Evolutionary conservation across 805 yeast genomes (phyloP).

Genomic region (Yarrowia bubula): DNA sequence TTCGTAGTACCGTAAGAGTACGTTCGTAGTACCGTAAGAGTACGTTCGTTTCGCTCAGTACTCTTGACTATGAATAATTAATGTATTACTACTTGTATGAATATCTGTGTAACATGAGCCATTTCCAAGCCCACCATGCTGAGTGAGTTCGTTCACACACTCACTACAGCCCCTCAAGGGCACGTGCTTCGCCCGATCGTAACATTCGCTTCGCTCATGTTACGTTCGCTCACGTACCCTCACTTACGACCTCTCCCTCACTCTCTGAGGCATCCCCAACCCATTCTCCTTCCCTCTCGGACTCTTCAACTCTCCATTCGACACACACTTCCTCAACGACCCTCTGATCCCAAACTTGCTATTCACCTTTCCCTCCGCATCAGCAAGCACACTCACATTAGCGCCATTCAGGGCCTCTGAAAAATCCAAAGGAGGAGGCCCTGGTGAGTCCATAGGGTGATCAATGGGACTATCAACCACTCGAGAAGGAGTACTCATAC

Average conservation of each 20-base stretch:
- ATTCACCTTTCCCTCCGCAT: neutral
- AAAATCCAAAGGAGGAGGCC: constrained; percentile 10
- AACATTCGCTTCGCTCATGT: neutral
- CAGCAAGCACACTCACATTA: neutral
- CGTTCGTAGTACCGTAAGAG: too few relatives aligned
- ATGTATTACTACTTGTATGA: too few relatives aligned
- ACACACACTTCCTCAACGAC: constrained; percentile 11
- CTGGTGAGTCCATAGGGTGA: constrained; percentile 13
- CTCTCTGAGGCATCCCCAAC: constrained; percentile 7
- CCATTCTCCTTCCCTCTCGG: constrained; percentile 7
- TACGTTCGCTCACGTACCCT: neutral
- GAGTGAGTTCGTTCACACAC: too few relatives aligned
- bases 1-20: too few relatives aligned
- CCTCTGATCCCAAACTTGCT: constrained; percentile 17
- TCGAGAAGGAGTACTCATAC: neutral
- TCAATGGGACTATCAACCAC: constrained; percentile 3
- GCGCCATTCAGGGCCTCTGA: neutral
- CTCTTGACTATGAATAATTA: too few relatives aligned
- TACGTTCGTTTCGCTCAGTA: too few relatives aligned
- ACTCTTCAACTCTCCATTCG: constrained; percentile 21
- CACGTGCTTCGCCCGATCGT: too few relatives aligned
- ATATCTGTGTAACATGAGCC: too few relatives aligned
- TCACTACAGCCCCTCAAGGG: too few relatives aligned
- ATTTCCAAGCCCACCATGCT: too few relatives aligned
- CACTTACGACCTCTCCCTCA: too few relatives aligned